Conservation (phyloP, 306 rosid species). For the Dalbergia cultrata region DNA sequence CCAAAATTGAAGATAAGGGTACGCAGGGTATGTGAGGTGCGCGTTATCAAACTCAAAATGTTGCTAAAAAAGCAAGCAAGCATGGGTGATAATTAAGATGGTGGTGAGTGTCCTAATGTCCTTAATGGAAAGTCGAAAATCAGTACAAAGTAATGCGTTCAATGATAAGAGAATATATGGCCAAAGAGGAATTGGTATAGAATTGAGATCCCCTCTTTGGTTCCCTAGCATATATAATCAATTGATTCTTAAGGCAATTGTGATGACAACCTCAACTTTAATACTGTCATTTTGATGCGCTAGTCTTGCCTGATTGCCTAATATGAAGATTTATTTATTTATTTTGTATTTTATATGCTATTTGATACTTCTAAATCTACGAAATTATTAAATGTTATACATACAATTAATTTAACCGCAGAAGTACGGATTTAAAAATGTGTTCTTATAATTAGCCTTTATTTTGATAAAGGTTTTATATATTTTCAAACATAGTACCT, state of each 20-base stretch:
- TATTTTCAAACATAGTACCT: too few relatives aligned
- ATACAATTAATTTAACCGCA: too few relatives aligned
- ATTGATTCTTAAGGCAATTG: background rate
- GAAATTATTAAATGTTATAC: too few relatives aligned
- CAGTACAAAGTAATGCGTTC: conserved; percentile 15
- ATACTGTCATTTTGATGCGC: background rate
- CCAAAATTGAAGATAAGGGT: background rate
- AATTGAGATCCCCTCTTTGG: background rate
- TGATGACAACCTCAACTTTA: background rate
- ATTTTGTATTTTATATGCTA: too few relatives aligned
- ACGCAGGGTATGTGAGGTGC: background rate
- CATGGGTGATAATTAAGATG: background rate
- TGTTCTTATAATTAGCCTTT: too few relatives aligned
- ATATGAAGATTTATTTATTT: too few relatives aligned
- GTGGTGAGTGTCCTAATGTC: background rate
- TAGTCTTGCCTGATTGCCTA: too few relatives aligned
- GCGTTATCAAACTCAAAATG: conserved; percentile 24
- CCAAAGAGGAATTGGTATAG: background rate
- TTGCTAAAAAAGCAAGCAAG: background rate
- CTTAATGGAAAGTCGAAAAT: background rate
- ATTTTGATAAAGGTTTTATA: too few relatives aligned
- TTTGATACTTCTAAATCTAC: too few relatives aligned
- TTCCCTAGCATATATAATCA: background rate
- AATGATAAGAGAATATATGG: background rate
- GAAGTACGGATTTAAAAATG: too few relatives aligned